Evolutionary conservation across 1,284 basidiomycete genomes (phyloP), one percentile per base, ranked within the genome.

Genomic region (Malassezia japonica): DNA sequence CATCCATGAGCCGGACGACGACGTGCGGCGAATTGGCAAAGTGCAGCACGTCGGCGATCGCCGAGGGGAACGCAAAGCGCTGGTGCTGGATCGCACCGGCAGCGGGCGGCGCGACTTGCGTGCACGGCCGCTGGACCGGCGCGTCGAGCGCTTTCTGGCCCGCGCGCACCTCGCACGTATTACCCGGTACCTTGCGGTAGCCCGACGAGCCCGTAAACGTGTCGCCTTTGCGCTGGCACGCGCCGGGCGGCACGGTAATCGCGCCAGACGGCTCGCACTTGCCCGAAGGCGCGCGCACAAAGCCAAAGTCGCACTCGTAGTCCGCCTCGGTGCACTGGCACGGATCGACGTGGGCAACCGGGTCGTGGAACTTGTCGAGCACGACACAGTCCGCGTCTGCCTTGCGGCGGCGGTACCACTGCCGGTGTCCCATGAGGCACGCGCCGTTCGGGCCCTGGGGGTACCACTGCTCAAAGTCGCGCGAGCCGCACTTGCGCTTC

Each of bases 351-450:
- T 85, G 81, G 25, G 80, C 62, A 12, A 56, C 57, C 3, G 67
- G 67, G 38, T 72, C 69, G 51, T 65, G 76, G 53, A 72, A 72
- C 75, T 95, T 89, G 60, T 91, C 79, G 6, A 85, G 87, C n/a
- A 98, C 83, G 59, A 87, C 91, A 67, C 92, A 98, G 59, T 89
- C 77, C 1, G 84, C 86, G 56, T 86, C 80, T 0, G 81, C 72
- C 76, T 89, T 95, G 67, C 91, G 80, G 23, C 92, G 82, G 54
- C 75, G 79, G 73, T 94, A 98, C 83, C 85, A 95, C 84, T 96
- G 92, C 84, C 86, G 90, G 72, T 88, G 87, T 2, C 92, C 92
- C 87, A 98, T 91, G 21, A 98, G 75, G 74, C 92, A 98, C 34
- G 46, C 45, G 5, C 79, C 79, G 33, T 78, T 77, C 9, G 76